These are phyloP conservation scores for Poteriospumella lacustris DNA, from an alignment of 108 stramenopile genomes.

Conservation along the genomic window DNA sequence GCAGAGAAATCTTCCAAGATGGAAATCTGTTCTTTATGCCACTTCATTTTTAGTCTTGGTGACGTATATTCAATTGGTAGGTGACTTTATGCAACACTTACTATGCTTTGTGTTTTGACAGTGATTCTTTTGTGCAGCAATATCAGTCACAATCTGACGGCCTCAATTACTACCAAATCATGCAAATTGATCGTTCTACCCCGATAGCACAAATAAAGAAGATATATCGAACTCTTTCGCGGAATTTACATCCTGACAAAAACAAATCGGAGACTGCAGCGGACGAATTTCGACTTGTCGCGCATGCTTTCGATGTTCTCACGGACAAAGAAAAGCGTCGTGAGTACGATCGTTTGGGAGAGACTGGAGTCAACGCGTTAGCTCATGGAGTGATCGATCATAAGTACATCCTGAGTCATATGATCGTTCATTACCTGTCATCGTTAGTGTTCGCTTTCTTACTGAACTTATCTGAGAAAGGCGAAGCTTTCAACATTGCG, in stretches of 20 bases:
- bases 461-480: conserved; percentile 2
- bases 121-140: conserved; percentile 6
- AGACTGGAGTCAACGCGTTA: not conserved
- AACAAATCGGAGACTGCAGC: conserved; percentile 80
- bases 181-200: conserved; percentile 67
- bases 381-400: conserved; percentile 20
- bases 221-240: conserved; percentile 81
- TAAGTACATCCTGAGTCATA: not conserved
- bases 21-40: conserved; percentile 81
- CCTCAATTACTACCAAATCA: conserved; percentile 76
- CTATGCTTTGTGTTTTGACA: not conserved
- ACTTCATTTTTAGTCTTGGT: conserved; percentile 76
- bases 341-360: conserved; percentile 28
- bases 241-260: conserved; percentile 95
- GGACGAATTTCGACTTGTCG: conserved; percentile 60
- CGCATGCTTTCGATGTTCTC: conserved; percentile 8
- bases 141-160: conserved; percentile 64
- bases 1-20: conserved; percentile 47
- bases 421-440: conserved; percentile 4
- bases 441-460: conserved; percentile 26
- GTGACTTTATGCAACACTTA: not conserved
- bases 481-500: not conserved
- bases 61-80: conserved; percentile 73
- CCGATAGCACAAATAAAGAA: conserved; percentile 88
- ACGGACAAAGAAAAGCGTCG: not conserved